A percentile compares a stretch with the other conserved stretches of the same genome.
Conservation (phyloP, 2,329 filamentous ascomycete species). For the Talaromyces sp. region DNA sequence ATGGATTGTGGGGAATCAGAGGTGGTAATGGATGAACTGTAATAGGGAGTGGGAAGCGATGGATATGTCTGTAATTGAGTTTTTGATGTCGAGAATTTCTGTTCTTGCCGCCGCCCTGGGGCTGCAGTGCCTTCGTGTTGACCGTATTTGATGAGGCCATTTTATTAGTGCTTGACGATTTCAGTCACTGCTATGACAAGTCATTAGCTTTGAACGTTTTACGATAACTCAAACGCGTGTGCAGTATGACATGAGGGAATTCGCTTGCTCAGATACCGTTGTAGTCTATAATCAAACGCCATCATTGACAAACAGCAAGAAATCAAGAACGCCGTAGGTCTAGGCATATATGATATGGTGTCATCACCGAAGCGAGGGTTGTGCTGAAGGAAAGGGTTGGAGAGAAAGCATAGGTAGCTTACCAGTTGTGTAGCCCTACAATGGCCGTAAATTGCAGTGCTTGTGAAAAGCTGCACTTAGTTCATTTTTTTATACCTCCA, state of each 20-base stretch:
- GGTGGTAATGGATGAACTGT: conserved; percentile 77
- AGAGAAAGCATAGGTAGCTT: conserved; percentile 22
- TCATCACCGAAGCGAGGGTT: conserved; percentile 43
- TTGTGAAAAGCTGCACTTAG: not conserved
- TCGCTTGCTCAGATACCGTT: conserved; percentile 84
- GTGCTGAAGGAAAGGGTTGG: conserved; percentile 13
- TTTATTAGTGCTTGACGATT: conserved; percentile 20
- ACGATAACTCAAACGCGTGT: not conserved
- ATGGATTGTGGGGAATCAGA: conserved; percentile 86
- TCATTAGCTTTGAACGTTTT: not conserved
- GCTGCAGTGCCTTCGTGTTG: conserved; percentile 20
- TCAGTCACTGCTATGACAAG: conserved; percentile 3
- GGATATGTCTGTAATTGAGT: conserved; percentile 68
- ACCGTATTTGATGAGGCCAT: conserved; percentile 29
- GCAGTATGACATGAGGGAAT: not conserved
- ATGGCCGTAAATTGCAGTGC: conserved; percentile 4
- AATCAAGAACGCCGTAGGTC: conserved; percentile 49
- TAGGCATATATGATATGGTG: conserved; percentile 39
- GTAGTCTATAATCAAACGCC: conserved; percentile 74
- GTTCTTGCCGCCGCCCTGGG: not conserved
- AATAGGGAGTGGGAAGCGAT: conserved; percentile 75
- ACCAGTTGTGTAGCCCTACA: conserved; percentile 20
- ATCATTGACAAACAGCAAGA: conserved; percentile 50
- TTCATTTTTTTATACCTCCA: not conserved
- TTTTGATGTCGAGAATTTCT: conserved; percentile 26